Conservation (phyloP, 306 rosid species). For the Coriaria nepalensis region DNA sequence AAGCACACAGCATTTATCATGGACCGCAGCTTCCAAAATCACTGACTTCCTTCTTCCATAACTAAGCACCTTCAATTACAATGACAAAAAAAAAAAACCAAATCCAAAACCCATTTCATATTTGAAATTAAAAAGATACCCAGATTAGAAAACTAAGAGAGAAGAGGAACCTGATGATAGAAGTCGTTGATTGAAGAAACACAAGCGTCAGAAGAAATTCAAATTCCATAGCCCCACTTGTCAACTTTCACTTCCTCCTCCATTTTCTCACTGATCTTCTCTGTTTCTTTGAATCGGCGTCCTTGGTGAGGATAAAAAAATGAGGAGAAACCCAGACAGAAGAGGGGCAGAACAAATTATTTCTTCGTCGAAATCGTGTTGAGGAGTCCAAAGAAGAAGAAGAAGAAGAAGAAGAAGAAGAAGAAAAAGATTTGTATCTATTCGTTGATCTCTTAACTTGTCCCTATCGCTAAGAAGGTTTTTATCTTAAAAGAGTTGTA, state of each 20-base stretch:
- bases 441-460: too few species aligned
- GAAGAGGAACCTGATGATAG: slow-evolving; percentile 40
- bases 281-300: slow-evolving; percentile 2
- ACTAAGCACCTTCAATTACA: slow-evolving; percentile 37
- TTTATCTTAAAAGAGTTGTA: background rate
- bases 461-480: too few species aligned
- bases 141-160: slow-evolving; percentile 1
- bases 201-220: slow-evolving; percentile 60
- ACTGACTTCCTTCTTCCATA: slow-evolving; percentile 67
- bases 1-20: slow-evolving; percentile 59
- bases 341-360: background rate
- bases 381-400: background rate
- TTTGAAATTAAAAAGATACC: background rate
- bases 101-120: slow-evolving; percentile 14
- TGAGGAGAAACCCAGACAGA: background rate
- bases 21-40: slow-evolving; percentile 52
- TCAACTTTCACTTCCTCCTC: slow-evolving; percentile 29
- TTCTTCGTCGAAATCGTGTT: background rate
- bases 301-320: background rate
- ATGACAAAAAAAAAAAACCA: background rate
- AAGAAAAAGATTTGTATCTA: background rate
- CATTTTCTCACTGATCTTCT: slow-evolving; percentile 22
- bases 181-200: slow-evolving; percentile 57
- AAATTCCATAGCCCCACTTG: slow-evolving; percentile 60
- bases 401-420: background rate